phyloP scores from a whole-genome alignment of 441 rosid genomes.

The Populus trichocarpa region DNA sequence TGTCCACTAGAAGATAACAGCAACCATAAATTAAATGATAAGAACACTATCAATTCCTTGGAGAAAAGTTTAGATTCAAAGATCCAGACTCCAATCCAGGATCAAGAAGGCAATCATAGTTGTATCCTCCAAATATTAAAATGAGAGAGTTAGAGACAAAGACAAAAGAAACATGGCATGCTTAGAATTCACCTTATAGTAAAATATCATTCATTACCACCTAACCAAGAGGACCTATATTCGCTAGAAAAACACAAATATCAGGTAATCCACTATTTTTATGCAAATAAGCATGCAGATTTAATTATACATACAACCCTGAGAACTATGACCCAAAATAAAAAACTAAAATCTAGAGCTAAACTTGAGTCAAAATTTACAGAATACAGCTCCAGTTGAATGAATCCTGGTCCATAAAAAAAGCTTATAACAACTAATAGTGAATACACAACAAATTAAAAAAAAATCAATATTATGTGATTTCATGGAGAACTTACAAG shows the following conservation, averaged over 20 bases:
- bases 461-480: conserved; percentile 9
- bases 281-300: not conserved
- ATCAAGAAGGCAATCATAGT: conserved; percentile 2
- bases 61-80: not conserved
- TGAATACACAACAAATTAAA: not conserved
- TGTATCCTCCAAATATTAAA: not conserved
- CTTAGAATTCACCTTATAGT: not conserved
- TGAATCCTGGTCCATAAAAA: not conserved
- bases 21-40: conserved; percentile 2
- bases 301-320: not conserved
- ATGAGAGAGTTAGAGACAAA: not conserved
- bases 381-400: not conserved
- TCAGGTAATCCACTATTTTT: not conserved
- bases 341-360: not conserved
- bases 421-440: not conserved
- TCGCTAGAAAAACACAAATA: not conserved
- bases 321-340: not conserved
- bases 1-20: not conserved
- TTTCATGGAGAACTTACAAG: conserved; percentile 14
- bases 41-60: not conserved
- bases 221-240: not conserved
- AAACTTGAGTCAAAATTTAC: not conserved
- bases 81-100: conserved; percentile 5
- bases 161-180: not conserved
- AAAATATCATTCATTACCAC: not conserved